Conservation (phyloP, 371 early-diverging fungal species). For the Rhizopus delemar region DNA sequence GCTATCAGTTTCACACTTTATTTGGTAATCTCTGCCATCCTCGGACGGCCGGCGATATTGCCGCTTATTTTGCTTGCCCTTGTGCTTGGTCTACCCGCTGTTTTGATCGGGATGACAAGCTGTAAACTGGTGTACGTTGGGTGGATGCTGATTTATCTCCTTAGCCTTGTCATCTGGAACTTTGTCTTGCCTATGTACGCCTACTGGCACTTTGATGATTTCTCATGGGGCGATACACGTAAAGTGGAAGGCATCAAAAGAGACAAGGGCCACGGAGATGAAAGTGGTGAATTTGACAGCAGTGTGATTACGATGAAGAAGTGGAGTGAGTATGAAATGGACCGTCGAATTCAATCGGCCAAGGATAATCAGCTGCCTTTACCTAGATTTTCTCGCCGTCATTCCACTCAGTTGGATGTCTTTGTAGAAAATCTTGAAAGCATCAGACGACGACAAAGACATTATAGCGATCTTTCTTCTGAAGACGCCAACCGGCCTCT, state of each 20-base stretch:
- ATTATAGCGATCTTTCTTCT: slow-evolving; percentile 5
- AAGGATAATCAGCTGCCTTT: slow-evolving; percentile 22
- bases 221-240: slow-evolving; percentile 96
- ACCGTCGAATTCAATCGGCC: slow-evolving; percentile 36
- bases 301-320: slow-evolving; percentile 59
- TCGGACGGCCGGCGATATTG: slow-evolving; percentile 59
- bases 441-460: background rate
- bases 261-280: slow-evolving; percentile 69
- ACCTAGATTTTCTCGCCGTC: slow-evolving; percentile 25
- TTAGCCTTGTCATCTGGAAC: slow-evolving; percentile 95
- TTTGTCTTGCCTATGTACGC: slow-evolving; percentile 95
- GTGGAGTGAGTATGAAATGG: slow-evolving; percentile 72
- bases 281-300: slow-evolving; percentile 75
- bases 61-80: slow-evolving; percentile 71
- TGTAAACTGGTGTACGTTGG: slow-evolving; percentile 87
- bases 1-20: slow-evolving; percentile 75
- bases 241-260: slow-evolving; percentile 73
- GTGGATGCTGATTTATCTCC: slow-evolving; percentile 94
- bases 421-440: slow-evolving; percentile 14
- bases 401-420: slow-evolving; percentile 17
- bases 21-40: slow-evolving; percentile 49
- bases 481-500: background rate
- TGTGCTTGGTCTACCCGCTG: slow-evolving; percentile 80
- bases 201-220: slow-evolving; percentile 99
- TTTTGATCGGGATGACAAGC: slow-evolving; percentile 88